A percentile compares a stretch with the other conserved stretches of the same genome.
Evolutionary conservation across 1,284 basidiomycete species (phyloP).

Genomic region (Cryptococcus sp.): DNA sequence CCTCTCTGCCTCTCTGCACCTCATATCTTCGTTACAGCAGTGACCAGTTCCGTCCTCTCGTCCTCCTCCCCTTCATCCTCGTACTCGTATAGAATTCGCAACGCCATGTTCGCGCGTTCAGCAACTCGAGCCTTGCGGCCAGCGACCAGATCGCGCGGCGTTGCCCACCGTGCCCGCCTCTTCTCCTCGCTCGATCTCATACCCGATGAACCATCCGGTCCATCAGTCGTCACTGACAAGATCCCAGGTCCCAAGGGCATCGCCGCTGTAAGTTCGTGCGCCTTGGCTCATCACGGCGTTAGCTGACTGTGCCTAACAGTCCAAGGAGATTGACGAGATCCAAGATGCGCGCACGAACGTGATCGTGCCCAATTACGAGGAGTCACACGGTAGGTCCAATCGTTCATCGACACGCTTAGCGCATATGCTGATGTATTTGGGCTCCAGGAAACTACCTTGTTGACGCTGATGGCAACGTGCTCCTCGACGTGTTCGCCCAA

Average conservation of each 20-base stretch:
- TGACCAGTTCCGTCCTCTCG: no score
- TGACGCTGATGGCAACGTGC: constrained; percentile 60
- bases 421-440: background rate
- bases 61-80: no score
- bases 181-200: constrained; percentile 30
- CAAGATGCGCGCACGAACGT: constrained; percentile 54
- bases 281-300: background rate
- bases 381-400: constrained; percentile 27
- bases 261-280: constrained; percentile 18
- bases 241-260: constrained; percentile 32
- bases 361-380: constrained; percentile 52
- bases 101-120: background rate
- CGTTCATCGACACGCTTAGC: background rate
- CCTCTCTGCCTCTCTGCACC: no score
- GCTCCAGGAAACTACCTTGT: constrained; percentile 56
- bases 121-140: background rate
- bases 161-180: constrained; percentile 1
- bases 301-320: constrained; percentile 4
- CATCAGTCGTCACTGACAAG: constrained; percentile 21
- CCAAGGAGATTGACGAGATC: constrained; percentile 45
- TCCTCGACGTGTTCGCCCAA: constrained; percentile 61
- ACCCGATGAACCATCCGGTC: constrained; percentile 26
- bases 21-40: no score
- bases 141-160: background rate
- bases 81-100: no score